Conservation (phyloP, 805 yeast genomes). For the Wickerhamiella shivajii region DNA sequence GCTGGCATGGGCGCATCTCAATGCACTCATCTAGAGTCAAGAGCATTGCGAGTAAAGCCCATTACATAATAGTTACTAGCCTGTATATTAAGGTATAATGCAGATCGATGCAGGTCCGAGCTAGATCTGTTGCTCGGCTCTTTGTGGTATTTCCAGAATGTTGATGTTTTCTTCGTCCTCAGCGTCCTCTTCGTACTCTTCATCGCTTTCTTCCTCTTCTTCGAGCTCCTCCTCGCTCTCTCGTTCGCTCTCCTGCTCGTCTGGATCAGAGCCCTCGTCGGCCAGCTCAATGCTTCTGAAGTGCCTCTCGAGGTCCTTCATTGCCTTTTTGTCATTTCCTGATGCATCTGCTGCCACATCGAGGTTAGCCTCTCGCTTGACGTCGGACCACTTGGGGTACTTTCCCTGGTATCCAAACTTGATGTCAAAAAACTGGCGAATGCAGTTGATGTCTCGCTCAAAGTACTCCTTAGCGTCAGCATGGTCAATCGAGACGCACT, state of each 20-base stretch:
- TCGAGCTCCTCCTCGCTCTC: conserved; percentile 33
- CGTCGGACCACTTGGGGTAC: conserved; percentile 71
- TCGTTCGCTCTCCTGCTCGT: conserved; percentile 25
- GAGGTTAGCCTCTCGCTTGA: conserved; percentile 47
- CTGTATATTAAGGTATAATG: no score
- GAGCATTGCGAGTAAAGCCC: conserved; percentile 1
- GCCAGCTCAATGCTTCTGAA: conserved; percentile 32
- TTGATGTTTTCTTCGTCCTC: conserved; percentile 26
- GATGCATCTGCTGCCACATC: conserved; percentile 88
- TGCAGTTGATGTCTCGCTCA: conserved; percentile 85
- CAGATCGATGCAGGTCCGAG: no score
- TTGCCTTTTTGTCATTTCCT: conserved; percentile 53
- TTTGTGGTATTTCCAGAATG: no score
- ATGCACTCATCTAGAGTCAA: not conserved
- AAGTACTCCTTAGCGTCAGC: conserved; percentile 77
- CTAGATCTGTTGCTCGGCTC: no score
- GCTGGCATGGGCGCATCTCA: not conserved
- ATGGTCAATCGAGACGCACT: conserved; percentile 88
- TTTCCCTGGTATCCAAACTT: conserved; percentile 73
- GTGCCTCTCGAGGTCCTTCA: conserved; percentile 62
- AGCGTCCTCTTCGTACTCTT: conserved; percentile 26
- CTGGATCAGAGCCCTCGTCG: conserved; percentile 22
- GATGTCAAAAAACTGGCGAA: conserved; percentile 65
- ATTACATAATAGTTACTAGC: no score
- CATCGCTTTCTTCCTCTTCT: conserved; percentile 24